Evolutionary conservation across 257 asterid species (phyloP).

Genomic region (Echites panduratus): DNA sequence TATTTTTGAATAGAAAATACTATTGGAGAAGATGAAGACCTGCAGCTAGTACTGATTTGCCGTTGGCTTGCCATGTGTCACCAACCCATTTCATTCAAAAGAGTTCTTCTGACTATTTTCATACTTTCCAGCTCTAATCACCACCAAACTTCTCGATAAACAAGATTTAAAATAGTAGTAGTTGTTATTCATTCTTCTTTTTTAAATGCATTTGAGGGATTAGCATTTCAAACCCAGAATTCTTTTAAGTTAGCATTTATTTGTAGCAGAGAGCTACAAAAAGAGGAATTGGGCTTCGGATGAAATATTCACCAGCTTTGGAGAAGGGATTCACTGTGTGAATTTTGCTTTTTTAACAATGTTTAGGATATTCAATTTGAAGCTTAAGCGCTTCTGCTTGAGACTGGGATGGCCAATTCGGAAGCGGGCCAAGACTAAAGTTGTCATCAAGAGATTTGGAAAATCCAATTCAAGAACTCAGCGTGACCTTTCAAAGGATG

Average conservation of each 20-base stretch:
- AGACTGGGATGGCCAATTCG: conserved; percentile 53
- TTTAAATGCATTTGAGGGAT: background rate
- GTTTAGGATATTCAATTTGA: conserved; percentile 47
- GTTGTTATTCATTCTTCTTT: background rate
- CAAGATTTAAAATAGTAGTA: background rate
- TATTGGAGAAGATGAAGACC: too few relatives aligned
- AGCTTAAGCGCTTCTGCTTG: conserved; percentile 49
- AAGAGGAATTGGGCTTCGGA: background rate
- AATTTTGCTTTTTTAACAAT: conserved; percentile 16
- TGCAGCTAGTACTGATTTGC: background rate
- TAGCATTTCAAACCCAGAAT: conserved; percentile 21
- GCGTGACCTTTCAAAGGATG: conserved; percentile 16
- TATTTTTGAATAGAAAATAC: too few relatives aligned
- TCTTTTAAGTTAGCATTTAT: conserved; percentile 1
- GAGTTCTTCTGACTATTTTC: conserved; percentile 17
- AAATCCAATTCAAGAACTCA: conserved; percentile 40
- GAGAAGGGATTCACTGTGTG: background rate
- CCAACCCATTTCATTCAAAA: conserved; percentile 20
- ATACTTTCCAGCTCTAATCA: conserved; percentile 18
- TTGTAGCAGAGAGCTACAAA: background rate
- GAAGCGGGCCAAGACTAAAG: conserved; percentile 50
- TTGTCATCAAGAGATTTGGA: conserved; percentile 51
- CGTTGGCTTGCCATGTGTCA: background rate
- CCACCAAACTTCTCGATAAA: conserved; percentile 19
- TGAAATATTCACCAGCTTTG: background rate